Evolutionary conservation across 2,329 filamentous ascomycete species (phyloP).

Genomic region (Periglandula ipomoeae): DNA sequence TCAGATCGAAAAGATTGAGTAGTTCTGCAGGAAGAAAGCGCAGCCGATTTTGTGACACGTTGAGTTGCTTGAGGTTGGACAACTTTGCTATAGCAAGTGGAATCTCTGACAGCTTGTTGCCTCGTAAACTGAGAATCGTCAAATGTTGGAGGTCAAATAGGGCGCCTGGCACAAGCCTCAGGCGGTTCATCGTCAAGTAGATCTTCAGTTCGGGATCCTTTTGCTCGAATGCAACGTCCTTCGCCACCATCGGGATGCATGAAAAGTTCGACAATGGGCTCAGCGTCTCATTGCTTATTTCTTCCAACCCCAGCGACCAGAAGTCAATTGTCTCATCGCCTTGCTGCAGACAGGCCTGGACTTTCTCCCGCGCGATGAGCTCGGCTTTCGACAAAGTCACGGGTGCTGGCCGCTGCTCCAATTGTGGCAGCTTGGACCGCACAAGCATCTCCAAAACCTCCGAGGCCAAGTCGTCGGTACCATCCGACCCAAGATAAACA

Average conservation of each 20-base stretch:
- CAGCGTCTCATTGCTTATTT: constrained; percentile 48
- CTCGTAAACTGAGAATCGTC: constrained; percentile 56
- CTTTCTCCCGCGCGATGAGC: constrained; percentile 32
- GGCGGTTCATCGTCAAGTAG: constrained; percentile 50
- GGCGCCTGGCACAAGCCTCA: constrained; percentile 47
- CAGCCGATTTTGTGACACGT: constrained; percentile 56
- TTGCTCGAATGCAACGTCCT: constrained; percentile 50
- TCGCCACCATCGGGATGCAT: constrained; percentile 43
- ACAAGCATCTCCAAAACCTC: constrained; percentile 23
- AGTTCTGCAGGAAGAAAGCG: constrained; percentile 54
- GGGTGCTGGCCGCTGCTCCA: constrained; percentile 20
- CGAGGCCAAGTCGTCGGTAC: constrained; percentile 27
- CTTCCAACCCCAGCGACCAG: constrained; percentile 44
- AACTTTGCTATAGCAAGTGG: constrained; percentile 51
- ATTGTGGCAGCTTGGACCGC: constrained; percentile 28
- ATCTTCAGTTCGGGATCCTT: constrained; percentile 51
- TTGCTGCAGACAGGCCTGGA: constrained; percentile 46
- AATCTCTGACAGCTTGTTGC: constrained; percentile 52
- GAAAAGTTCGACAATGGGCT: constrained; percentile 45
- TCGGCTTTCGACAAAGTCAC: constrained; percentile 31
- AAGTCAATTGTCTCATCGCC: constrained; percentile 53
- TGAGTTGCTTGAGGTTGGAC: constrained; percentile 50
- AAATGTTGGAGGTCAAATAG: constrained; percentile 54
- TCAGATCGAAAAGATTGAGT: constrained; percentile 42
- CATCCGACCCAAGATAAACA: constrained; percentile 58